phyloP scores from a whole-genome alignment of 176 grass and related monocot species.

The Cenchrus purpureus region DNA sequence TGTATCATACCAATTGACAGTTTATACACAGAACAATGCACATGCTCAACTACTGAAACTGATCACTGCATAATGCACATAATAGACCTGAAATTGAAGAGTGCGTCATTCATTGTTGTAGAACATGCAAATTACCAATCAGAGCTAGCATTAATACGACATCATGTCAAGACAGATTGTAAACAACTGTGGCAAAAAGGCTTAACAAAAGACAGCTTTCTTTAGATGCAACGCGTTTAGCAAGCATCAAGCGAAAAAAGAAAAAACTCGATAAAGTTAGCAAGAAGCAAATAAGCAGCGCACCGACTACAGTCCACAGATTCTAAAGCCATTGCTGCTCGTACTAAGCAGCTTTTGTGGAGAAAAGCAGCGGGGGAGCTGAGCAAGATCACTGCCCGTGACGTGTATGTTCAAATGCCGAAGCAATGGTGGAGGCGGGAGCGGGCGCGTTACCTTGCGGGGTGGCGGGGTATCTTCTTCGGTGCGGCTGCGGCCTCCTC shows the following conservation, averaged over 20 bases:
- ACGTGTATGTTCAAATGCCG: slow-evolving; percentile 62
- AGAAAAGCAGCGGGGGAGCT: not conserved
- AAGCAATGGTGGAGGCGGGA: not conserved
- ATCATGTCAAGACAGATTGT: not conserved
- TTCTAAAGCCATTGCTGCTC: not conserved
- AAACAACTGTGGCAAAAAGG: not conserved
- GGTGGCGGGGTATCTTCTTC: slow-evolving; percentile 67
- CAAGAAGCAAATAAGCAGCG: not conserved
- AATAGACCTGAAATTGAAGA: not conserved
- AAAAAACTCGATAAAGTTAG: not conserved
- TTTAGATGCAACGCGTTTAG: not conserved
- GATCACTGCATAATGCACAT: no score
- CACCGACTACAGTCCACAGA: not conserved
- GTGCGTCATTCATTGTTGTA: not conserved
- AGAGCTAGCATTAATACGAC: not conserved
- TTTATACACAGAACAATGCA: no score
- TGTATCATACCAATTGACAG: no score
- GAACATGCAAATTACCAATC: not conserved
- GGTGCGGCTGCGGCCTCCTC: not conserved
- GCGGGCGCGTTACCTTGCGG: slow-evolving; percentile 52
- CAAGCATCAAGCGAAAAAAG: slow-evolving; percentile 6
- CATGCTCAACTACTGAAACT: no score
- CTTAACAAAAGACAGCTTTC: not conserved
- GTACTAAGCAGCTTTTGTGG: not conserved
- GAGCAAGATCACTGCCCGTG: slow-evolving; percentile 9